Percentiles rank a stretch among this genome's conserved stretches.
phyloP scores from a whole-genome alignment of 1,284 basidiomycete species.

The Tilletia caries region DNA sequence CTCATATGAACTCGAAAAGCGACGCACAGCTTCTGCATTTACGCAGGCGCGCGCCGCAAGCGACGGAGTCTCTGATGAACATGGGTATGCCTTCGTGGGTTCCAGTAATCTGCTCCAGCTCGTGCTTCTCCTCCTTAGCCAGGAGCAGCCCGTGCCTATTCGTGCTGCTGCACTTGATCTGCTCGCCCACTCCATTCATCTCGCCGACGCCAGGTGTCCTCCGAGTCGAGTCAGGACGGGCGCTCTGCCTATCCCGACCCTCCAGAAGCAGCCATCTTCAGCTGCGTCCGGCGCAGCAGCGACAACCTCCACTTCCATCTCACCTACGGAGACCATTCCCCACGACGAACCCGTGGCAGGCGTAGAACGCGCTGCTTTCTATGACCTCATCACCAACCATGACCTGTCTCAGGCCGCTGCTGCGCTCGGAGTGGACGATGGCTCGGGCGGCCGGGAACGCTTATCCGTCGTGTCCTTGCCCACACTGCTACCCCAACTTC shows the following conservation, averaged over 20 bases:
- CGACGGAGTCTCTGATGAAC: neutral
- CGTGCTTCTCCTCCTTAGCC: constrained; percentile 18
- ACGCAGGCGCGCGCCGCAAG: neutral
- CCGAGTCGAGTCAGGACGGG: neutral
- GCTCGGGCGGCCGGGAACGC: neutral
- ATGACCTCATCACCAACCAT: constrained; percentile 12
- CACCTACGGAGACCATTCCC: neutral
- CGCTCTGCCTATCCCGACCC: neutral
- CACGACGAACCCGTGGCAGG: constrained; percentile 15
- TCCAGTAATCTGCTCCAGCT: constrained; percentile 11
- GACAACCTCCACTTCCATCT: neutral
- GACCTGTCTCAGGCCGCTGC: constrained; percentile 5
- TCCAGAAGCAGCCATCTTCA: neutral
- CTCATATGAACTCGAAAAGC: neutral
- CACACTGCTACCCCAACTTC: constrained; percentile 4
- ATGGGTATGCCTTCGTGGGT: neutral
- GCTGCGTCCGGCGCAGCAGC: neutral
- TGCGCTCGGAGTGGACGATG: constrained; percentile 1
- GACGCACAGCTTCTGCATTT: neutral
- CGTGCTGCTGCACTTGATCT: constrained; percentile 10
- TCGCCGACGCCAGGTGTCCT: constrained; percentile 10
- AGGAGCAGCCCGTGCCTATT: constrained; percentile 8
- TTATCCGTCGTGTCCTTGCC: neutral
- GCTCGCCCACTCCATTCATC: constrained; percentile 5
- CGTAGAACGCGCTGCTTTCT: constrained; percentile 18